These are phyloP conservation scores for Colletotrichum chrysophilum DNA, from an alignment of 2,329 filamentous ascomycete species.

Conservation along the genomic window DNA sequence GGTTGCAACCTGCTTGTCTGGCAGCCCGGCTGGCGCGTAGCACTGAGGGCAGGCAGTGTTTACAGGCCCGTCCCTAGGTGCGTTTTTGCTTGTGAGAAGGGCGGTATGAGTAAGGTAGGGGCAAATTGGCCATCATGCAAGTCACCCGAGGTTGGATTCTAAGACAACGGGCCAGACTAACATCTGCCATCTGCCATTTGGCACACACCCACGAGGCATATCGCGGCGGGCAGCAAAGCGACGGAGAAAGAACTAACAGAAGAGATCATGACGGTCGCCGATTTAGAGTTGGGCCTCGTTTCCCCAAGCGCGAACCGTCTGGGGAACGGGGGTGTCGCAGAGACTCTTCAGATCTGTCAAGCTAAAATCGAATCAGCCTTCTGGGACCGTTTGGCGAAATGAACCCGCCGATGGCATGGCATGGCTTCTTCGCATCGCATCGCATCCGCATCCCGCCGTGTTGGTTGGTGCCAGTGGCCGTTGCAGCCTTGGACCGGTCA, in stretches of 20 bases:
- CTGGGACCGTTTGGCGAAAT: not conserved
- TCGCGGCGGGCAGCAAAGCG: not conserved
- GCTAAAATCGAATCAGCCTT: not conserved
- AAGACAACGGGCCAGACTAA: not conserved
- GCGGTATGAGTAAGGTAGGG: not conserved
- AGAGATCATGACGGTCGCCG: not conserved
- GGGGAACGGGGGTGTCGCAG: not conserved
- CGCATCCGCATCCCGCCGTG: not conserved
- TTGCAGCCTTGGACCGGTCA: slow-evolving; percentile 1
- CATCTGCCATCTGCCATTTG: not conserved
- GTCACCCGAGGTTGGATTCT: slow-evolving; percentile 7
- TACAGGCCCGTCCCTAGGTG: not conserved
- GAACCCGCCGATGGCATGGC: not conserved
- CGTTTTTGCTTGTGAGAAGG: slow-evolving; percentile 1
- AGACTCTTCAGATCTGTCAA: slow-evolving; percentile 1
- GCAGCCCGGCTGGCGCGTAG: not conserved
- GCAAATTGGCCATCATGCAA: slow-evolving; percentile 12
- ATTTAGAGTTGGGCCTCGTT: slow-evolving; percentile 6
- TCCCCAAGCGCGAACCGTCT: slow-evolving; percentile 14
- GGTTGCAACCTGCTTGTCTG: not conserved
- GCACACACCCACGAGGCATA: not conserved
- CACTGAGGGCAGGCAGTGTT: not conserved
- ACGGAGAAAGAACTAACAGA: not conserved
- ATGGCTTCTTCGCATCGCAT: not conserved
- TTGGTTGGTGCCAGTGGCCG: not conserved